Evolutionary conservation across 176 grass and related monocot species (phyloP).

Genomic region (Triticum urartu): DNA sequence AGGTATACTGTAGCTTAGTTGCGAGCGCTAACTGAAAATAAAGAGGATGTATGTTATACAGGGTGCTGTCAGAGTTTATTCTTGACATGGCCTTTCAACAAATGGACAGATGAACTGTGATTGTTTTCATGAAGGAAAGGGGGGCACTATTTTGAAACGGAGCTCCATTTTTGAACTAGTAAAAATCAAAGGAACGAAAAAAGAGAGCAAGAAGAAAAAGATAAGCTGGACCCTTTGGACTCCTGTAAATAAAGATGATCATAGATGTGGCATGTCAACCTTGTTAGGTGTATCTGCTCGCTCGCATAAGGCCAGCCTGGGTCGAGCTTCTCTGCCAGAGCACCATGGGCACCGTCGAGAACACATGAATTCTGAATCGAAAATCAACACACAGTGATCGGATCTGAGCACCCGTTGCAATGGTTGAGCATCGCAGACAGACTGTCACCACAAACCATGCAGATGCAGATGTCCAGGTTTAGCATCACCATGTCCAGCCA

Average conservation of each 20-base stretch:
- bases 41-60: not conserved
- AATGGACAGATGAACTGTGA: not conserved
- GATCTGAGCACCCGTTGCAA: not conserved
- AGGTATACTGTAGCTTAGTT: conserved; percentile 18
- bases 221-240: not conserved
- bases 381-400: not conserved
- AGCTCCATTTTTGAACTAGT: not conserved
- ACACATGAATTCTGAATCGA: not conserved
- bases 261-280: not conserved
- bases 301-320: not conserved
- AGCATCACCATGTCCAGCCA: not conserved
- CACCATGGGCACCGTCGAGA: not conserved
- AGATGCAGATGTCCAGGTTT: not conserved
- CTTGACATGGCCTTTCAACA: not conserved
- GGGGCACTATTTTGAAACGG: not conserved
- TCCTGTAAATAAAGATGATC: not conserved
- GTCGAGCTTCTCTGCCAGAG: not conserved
- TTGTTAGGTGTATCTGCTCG: too few relatives aligned
- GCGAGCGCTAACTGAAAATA: not conserved
- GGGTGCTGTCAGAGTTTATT: not conserved
- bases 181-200: not conserved
- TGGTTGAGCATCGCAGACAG: not conserved
- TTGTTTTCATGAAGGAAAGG: not conserved
- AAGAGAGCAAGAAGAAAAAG: not conserved
- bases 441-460: not conserved